Conservation (phyloP, 306 rosid species). For the Abrus pulchellus region DNA sequence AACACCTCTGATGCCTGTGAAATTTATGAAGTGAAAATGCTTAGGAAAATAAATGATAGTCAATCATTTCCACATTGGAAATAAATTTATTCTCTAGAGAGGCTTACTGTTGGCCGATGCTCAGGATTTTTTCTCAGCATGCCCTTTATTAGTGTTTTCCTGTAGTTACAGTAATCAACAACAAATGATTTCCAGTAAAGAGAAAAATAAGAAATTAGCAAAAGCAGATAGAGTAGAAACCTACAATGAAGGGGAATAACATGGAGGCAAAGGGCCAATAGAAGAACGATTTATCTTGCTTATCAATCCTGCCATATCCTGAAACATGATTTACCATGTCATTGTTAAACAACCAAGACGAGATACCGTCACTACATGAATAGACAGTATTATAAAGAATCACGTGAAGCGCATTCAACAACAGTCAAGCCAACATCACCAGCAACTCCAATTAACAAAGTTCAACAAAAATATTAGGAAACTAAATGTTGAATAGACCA, state of each 20-base stretch:
- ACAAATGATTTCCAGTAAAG: constrained; percentile 41
- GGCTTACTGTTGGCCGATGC: constrained; percentile 91
- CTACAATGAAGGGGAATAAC: constrained; percentile 95
- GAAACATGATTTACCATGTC: constrained; percentile 50
- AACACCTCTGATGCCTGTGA: constrained; percentile 93
- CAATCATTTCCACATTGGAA: constrained; percentile 27
- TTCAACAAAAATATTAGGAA: constrained; percentile 30
- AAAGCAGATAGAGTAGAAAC: constrained; percentile 44
- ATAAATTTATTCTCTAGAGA: constrained; percentile 41
- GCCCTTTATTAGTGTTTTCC: constrained; percentile 96
- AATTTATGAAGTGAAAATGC: constrained; percentile 43
- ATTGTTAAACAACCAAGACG: constrained; percentile 42
- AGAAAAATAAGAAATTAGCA: neutral
- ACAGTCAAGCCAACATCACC: constrained; percentile 19
- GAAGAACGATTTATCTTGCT: constrained; percentile 99
- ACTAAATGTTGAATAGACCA: constrained; percentile 11
- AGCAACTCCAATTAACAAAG: neutral
- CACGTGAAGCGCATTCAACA: constrained; percentile 33
- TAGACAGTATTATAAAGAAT: constrained; percentile 22
- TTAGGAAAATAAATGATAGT: constrained; percentile 37
- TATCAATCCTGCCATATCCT: constrained; percentile 99
- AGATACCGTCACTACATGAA: constrained; percentile 13
- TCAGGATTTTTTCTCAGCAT: constrained; percentile 98
- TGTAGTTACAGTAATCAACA: constrained; percentile 52
- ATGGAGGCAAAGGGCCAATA: constrained; percentile 93